A percentile compares a stretch with the other conserved stretches of the same genome.
Evolutionary conservation across 768 basidiomycete species (phyloP).

Genomic region (Lactarius quietus): DNA sequence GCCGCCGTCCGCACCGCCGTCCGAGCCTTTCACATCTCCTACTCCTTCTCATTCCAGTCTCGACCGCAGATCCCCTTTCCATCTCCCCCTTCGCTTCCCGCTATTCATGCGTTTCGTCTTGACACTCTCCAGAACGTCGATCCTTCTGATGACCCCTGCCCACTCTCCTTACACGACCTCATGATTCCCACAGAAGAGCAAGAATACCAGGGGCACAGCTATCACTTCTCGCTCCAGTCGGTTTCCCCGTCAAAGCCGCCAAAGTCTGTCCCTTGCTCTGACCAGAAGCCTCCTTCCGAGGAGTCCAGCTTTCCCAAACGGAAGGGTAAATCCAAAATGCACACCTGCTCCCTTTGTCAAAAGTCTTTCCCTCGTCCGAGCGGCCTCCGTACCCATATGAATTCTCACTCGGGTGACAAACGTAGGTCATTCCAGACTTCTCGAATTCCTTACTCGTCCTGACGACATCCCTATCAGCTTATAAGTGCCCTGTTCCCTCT

Average conservation of each 20-base stretch:
- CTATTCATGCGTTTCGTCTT: constrained; percentile 22
- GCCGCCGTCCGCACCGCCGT: constrained; percentile 5
- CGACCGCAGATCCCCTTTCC: not conserved
- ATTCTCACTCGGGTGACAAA: constrained; percentile 42
- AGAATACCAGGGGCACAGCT: constrained; percentile 23
- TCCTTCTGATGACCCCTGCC: constrained; percentile 26
- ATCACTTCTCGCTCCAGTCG: constrained; percentile 20
- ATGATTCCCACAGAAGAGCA: constrained; percentile 22
- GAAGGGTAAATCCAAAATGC: constrained; percentile 40
- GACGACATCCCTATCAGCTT: constrained; percentile 28
- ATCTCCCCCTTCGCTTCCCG: constrained; percentile 12
- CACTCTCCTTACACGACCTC: constrained; percentile 25
- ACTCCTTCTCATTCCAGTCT: constrained; percentile 17
- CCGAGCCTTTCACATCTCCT: constrained; percentile 9
- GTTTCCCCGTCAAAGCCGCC: constrained; percentile 17
- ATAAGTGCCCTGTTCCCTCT: constrained; percentile 51
- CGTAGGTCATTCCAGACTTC: constrained; percentile 33
- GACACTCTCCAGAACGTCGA: constrained; percentile 24
- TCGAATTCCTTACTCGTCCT: not conserved
- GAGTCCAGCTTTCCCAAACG: constrained; percentile 14
- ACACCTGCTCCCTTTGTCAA: constrained; percentile 36
- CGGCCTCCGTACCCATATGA: constrained; percentile 43
- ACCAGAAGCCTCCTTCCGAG: constrained; percentile 5
- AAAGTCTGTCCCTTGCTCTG: constrained; percentile 3
- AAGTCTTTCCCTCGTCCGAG: constrained; percentile 43